Base-by-base conservation (phyloP, 768 basidiomycete species). In the Chalciporus chontae region DNA sequence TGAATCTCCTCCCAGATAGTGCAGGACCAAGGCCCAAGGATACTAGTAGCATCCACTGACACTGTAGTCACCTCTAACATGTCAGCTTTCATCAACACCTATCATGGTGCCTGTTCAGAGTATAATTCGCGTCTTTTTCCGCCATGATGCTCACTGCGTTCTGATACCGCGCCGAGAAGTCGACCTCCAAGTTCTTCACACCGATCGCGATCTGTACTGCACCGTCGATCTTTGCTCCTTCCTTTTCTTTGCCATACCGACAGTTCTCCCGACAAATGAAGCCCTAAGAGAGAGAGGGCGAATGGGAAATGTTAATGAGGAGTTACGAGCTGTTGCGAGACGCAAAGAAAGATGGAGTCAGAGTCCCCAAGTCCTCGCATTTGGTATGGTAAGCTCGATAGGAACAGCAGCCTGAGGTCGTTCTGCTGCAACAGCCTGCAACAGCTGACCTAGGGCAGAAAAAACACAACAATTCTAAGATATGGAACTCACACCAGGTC, bases 61-160 rank as follows among this genome's bases (percentile, higher is more conserved):
- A 69, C 84, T 94, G 75, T 99, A 98, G 71, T 98, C n/a, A n/a
- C 98, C 62, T 99, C 96, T 46, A 99, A 71, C 96, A 99, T 99
- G 57, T 99, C 94, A 5, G 94, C 88, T 75, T 97, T 97, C 71
- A 97, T 74, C 54, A 99, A 75, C n/a, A 96, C 94, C 93, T 95
- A 50, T 17, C 18, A 64, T 61, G 66, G 41, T 13, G 39, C 29
- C 17, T 41, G 23, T 11, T 52, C 38, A 51, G 50, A 45, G 60
- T 19, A 50, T 32, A 27, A 48, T 38, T 24, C n/a, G 27, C 8
- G 23, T 21, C 4, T 2, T 4, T n/a, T 45, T 51, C 37, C 29
- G 10, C 23, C 43, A 32, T n/a, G 13, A 4, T 18, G 72, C 79
- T 53, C 54, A 94, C n/a, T n/a, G n/a, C 93, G 63, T 83, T 92